phyloP scores from a whole-genome alignment of 164 flowering plant genomes.

The Platanus orientalis region DNA sequence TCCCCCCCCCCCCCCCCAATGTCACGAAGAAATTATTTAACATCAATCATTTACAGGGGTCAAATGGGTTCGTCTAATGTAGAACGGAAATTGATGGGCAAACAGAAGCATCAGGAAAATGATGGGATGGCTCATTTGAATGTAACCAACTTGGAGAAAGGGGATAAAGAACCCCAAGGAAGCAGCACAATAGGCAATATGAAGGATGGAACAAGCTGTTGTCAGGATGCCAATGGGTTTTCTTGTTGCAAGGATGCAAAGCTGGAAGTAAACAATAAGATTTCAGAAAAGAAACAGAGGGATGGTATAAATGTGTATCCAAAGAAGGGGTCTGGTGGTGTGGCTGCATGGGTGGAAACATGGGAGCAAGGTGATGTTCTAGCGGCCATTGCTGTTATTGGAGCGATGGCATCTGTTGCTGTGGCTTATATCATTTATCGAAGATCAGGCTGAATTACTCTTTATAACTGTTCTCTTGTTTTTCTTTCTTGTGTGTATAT shows the following conservation, averaged over 20 bases:
- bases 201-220: conserved; percentile 47
- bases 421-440: conserved; percentile 64
- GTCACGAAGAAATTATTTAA: too few species aligned
- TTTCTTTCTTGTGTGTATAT: not conserved
- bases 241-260: conserved; percentile 64
- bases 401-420: conserved; percentile 75
- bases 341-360: conserved; percentile 37
- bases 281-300: conserved; percentile 8
- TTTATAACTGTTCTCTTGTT: not conserved
- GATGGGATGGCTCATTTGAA: conserved; percentile 17
- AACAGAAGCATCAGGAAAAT: conserved; percentile 26
- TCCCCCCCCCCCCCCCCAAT: too few species aligned
- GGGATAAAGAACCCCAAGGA: conserved; percentile 29
- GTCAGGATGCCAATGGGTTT: conserved; percentile 68
- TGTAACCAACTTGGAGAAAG: conserved; percentile 26
- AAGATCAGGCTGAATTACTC: conserved; percentile 49
- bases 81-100: conserved; percentile 22
- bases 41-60: conserved; percentile 50
- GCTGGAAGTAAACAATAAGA: conserved; percentile 21
- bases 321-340: conserved; percentile 16
- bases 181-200: conserved; percentile 10
- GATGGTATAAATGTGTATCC: not conserved
- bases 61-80: conserved; percentile 53
- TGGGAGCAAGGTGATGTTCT: conserved; percentile 65
- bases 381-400: conserved; percentile 54